phyloP scores from a whole-genome alignment of 495 filamentous ascomycete species.

The Cryomyces minteri region DNA sequence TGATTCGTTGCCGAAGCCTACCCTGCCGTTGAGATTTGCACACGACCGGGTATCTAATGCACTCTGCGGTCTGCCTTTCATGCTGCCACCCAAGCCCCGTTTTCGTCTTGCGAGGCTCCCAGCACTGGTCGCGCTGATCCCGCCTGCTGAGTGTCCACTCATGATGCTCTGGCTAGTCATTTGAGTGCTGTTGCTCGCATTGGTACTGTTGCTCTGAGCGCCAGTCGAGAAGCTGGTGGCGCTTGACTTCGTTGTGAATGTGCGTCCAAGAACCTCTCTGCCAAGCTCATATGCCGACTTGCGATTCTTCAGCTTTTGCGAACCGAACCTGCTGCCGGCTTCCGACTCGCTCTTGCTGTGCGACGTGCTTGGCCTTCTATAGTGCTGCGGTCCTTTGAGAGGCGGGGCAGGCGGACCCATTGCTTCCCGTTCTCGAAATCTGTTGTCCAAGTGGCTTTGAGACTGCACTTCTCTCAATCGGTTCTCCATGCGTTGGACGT shows the following conservation, averaged over 20 bases:
- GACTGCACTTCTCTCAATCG: slow-evolving; percentile 55
- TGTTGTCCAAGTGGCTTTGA: slow-evolving; percentile 20
- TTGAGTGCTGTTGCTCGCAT: slow-evolving; percentile 51
- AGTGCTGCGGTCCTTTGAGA: slow-evolving; percentile 29
- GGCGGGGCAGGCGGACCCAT: slow-evolving; percentile 21
- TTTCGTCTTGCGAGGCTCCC: slow-evolving; percentile 73
- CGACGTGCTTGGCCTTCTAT: slow-evolving; percentile 26
- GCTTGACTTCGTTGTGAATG: slow-evolving; percentile 73
- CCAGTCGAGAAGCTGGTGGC: slow-evolving; percentile 56
- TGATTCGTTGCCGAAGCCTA: slow-evolving; percentile 31
- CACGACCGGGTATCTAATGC: slow-evolving; percentile 24
- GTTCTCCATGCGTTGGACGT: slow-evolving; percentile 77
- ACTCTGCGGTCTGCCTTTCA: slow-evolving; percentile 30
- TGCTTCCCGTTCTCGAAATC: slow-evolving; percentile 2
- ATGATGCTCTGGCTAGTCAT: slow-evolving; percentile 72
- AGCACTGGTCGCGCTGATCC: slow-evolving; percentile 85
- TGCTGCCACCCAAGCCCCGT: slow-evolving; percentile 15
- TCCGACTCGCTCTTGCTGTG: slow-evolving; percentile 15
- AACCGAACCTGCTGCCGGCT: slow-evolving; percentile 14
- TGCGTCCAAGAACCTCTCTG: slow-evolving; percentile 47
- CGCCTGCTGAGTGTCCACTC: slow-evolving; percentile 82
- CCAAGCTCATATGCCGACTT: slow-evolving; percentile 77
- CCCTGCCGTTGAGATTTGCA: slow-evolving; percentile 14
- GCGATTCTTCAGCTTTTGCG: slow-evolving; percentile 31
- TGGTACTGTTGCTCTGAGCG: slow-evolving; percentile 52